phyloP scores from a whole-genome alignment of 2,329 filamentous ascomycete genomes.

The Cladosporium phlei region DNA sequence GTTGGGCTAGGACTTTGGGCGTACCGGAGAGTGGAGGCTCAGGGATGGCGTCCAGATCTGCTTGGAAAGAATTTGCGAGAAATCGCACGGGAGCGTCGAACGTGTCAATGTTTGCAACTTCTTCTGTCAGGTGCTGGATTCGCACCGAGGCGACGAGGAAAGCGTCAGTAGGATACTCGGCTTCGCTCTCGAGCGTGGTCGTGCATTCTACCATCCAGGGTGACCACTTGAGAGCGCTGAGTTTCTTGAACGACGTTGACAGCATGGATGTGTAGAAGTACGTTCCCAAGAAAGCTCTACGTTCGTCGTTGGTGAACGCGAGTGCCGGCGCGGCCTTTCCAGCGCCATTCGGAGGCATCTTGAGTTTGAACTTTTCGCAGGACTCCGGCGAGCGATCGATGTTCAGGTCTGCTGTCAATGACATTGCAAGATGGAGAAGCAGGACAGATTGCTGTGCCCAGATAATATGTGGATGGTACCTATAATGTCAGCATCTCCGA shows the following conservation, averaged over 20 bases:
- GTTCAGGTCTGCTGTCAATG: conserved; percentile 25
- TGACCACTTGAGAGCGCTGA: conserved; percentile 25
- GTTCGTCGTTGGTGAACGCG: conserved; percentile 22
- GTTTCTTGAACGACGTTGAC: conserved; percentile 28
- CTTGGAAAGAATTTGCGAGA: conserved; percentile 25
- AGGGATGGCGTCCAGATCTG: conserved; percentile 24
- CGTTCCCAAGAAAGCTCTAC: conserved; percentile 24
- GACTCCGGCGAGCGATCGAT: conserved; percentile 22
- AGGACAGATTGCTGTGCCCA: conserved; percentile 27
- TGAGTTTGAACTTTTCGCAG: conserved; percentile 13
- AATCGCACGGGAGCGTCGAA: conserved; percentile 25
- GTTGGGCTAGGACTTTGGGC: conserved; percentile 21
- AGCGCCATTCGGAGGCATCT: background rate
- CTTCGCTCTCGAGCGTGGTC: conserved; percentile 19
- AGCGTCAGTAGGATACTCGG: conserved; percentile 26
- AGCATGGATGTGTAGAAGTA: conserved; percentile 28
- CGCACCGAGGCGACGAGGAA: conserved; percentile 28
- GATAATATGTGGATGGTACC: conserved; percentile 30
- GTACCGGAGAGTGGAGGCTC: conserved; percentile 16
- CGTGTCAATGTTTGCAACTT: conserved; percentile 21
- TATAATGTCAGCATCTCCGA: background rate
- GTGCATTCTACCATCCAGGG: conserved; percentile 24
- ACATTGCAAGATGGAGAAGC: conserved; percentile 27
- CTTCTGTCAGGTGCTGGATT: conserved; percentile 25
- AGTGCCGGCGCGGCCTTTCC: conserved; percentile 17